Percentiles rank a stretch among this genome's conserved stretches.
phyloP scores from a whole-genome alignment of 1,139 yeast genomes.

The Yamadazyma atlantica region DNA sequence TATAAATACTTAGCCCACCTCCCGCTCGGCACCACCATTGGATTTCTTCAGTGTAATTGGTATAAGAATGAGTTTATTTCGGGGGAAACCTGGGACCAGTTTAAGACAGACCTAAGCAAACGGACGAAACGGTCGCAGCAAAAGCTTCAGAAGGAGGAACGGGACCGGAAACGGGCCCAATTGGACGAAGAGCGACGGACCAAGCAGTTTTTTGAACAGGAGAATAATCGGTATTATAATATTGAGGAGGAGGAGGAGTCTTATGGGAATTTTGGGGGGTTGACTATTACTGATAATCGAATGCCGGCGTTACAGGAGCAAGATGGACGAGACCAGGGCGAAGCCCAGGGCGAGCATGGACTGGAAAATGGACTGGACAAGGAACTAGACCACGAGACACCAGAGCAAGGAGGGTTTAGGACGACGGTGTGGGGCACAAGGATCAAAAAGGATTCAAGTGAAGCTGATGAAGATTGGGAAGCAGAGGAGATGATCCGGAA shows the following conservation, averaged over 20 bases:
- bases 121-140: constrained; percentile 55
- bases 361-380: too few species aligned
- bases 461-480: constrained; percentile 40
- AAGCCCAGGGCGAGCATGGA: too few species aligned
- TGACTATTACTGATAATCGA: constrained; percentile 32
- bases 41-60: constrained; percentile 89
- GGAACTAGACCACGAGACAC: too few species aligned
- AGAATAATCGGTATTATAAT: constrained; percentile 41
- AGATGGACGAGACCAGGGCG: too few species aligned
- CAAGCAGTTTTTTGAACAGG: constrained; percentile 55
- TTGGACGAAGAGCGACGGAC: constrained; percentile 60
- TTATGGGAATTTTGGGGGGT: constrained; percentile 27
- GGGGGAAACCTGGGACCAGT: constrained; percentile 52
- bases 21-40: constrained; percentile 83
- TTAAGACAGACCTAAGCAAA: constrained; percentile 58
- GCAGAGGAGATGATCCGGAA: constrained; percentile 51
- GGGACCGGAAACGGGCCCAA: constrained; percentile 59
- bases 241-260: constrained; percentile 12
- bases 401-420: constrained; percentile 11
- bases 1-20: constrained; percentile 77
- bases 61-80: constrained; percentile 38
- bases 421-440: constrained; percentile 65
- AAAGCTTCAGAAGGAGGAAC: constrained; percentile 66
- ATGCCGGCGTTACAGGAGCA: too few species aligned
- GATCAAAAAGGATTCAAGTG: constrained; percentile 34